Evolutionary conservation across 2,329 filamentous ascomycete species (phyloP), one percentile per base, ranked within the genome.

Genomic region (Paramyrothecium sp.): DNA sequence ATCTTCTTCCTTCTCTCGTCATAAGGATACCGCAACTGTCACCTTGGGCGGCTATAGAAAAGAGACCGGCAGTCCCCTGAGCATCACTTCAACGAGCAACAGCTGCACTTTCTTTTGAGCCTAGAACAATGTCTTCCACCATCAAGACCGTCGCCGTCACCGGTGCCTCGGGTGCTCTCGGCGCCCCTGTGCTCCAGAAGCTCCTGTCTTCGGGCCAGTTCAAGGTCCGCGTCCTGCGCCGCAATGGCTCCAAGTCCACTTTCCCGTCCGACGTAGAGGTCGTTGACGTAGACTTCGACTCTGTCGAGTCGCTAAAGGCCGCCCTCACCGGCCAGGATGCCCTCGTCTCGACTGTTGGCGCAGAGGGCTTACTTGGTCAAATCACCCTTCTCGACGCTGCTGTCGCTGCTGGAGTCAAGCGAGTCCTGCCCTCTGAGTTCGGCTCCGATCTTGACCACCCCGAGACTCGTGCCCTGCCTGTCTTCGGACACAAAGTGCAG

Each of bases 351-450:
- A 64, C 68, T 4, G 26, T 73, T 47, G 64, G 60, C 12, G 65
- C 67, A 20, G 74, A 75, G 2, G 72, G 78, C 1, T 70, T 85
- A 46, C 72, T 72, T 21, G 56, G 56, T 7, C 72, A 74, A 54
- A 41, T 54, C 10, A 67, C 78, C 12, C 72, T 88, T 50, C 76
- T 88, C 49, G 80, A 88, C 33, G 87, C 85, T 1, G 80, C 85
- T 33, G 73, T 84, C 26, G 78, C 78, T 3, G 84, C 84, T 3
- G 84, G 85, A 5, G 84, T 89, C 0, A 77, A 85, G 65, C 79
- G 84, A 13, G 86, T 88, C 72, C 70, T 89, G 33, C 85, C 86
- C 2, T 82, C 82, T 2, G 85, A 89, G 58, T 89, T 80, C 52
- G 77, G 76, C 34, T 64, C 67, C 48, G 68, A 78, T 71, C 56